Evolutionary conservation across 75 land plant genomes (phyloP).

Genomic region (Picea glauca): DNA sequence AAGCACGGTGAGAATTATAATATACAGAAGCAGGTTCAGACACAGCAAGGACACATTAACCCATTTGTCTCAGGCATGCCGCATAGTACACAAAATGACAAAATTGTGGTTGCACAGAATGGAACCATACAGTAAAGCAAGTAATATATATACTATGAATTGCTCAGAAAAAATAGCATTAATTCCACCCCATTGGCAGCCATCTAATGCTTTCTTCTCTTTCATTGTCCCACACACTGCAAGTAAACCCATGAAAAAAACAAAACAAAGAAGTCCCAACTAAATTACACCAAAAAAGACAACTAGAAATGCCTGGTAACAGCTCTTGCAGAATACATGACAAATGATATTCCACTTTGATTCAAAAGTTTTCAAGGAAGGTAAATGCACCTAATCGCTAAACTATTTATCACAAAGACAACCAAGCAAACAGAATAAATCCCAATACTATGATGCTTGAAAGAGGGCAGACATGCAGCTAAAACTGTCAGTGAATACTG

Average conservation of each 20-base stretch:
- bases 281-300: background rate
- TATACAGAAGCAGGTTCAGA: background rate
- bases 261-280: background rate
- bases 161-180: background rate
- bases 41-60: background rate
- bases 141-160: background rate
- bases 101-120: background rate
- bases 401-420: no score
- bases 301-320: background rate
- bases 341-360: background rate
- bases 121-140: background rate
- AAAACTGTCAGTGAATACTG: background rate
- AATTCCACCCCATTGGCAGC: background rate
- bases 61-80: no score
- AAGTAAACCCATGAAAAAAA: no score
- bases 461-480: background rate
- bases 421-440: background rate
- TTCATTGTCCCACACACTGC: background rate
- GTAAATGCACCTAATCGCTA: background rate
- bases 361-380: background rate
- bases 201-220: background rate
- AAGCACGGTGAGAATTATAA: background rate
- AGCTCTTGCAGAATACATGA: background rate
- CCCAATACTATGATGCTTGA: background rate
- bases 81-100: no score